Evolutionary conservation across 768 basidiomycete genomes (phyloP).

Genomic region (Mycena rebaudengoi): DNA sequence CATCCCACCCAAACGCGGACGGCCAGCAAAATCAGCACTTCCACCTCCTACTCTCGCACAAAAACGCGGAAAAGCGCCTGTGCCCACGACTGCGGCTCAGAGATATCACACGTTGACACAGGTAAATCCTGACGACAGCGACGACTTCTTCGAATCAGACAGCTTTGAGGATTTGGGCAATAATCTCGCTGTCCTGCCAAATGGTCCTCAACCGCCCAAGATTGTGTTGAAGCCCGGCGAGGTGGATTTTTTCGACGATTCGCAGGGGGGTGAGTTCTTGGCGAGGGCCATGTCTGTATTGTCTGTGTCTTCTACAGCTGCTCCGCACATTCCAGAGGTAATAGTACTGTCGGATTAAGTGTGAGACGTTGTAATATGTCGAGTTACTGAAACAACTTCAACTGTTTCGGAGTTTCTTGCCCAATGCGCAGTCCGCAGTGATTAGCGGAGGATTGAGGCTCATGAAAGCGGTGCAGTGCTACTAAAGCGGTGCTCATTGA

Average conservation of each 20-base stretch:
- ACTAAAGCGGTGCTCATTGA: background rate
- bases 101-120: conserved; percentile 4
- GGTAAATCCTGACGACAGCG: conserved; percentile 9
- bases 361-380: too few relatives aligned
- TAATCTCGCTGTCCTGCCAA: background rate
- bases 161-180: conserved; percentile 8
- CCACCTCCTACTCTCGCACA: too few relatives aligned
- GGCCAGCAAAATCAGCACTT: too few relatives aligned
- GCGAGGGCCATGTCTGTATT: conserved; percentile 29
- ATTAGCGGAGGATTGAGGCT: too few relatives aligned
- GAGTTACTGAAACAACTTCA: too few relatives aligned
- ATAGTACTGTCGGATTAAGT: conserved; percentile 34
- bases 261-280: conserved; percentile 17
- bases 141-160: conserved; percentile 27
- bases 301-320: too few relatives aligned
- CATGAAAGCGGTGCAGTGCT: conserved; percentile 16
- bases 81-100: too few relatives aligned
- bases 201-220: background rate
- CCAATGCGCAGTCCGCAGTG: too few relatives aligned
- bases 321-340: background rate
- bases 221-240: conserved; percentile 6
- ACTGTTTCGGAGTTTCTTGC: too few relatives aligned
- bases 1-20: too few relatives aligned
- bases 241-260: conserved; percentile 21
- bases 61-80: too few relatives aligned